These are phyloP conservation scores for Rubia balearica DNA, from an alignment of 305 asterid genomes.

Conservation along the genomic window DNA sequence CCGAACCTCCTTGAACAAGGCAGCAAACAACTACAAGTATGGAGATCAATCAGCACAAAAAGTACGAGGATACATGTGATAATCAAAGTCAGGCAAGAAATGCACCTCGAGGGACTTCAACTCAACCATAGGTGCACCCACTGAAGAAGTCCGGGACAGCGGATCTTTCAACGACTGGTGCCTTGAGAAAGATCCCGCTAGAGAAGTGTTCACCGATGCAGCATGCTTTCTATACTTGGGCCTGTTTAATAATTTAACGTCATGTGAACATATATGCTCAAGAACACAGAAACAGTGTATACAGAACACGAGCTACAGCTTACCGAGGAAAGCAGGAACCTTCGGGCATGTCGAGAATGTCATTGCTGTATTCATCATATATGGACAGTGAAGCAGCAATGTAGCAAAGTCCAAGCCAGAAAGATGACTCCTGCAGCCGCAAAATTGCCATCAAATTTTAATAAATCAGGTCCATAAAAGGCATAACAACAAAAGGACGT, in stretches of 20 bases:
- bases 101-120: constrained; percentile 75
- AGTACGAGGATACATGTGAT: background rate
- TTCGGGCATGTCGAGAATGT: constrained; percentile 85
- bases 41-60: constrained; percentile 13
- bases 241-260: constrained; percentile 31
- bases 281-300: background rate
- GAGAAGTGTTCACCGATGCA: constrained; percentile 34
- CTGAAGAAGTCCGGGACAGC: constrained; percentile 42
- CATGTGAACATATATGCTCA: background rate
- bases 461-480: background rate
- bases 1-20: constrained; percentile 59
- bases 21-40: constrained; percentile 45
- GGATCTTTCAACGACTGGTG: constrained; percentile 43
- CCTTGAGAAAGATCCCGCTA: constrained; percentile 39
- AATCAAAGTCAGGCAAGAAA: background rate
- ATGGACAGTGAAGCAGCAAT: constrained; percentile 74
- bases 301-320: constrained; percentile 3
- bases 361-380: constrained; percentile 92
- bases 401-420: constrained; percentile 81
- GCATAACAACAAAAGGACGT: background rate
- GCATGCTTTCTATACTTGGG: constrained; percentile 52
- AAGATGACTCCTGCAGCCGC: constrained; percentile 65
- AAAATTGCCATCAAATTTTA: constrained; percentile 14
- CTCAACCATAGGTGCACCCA: constrained; percentile 56
- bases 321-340: constrained; percentile 95